Evolutionary conservation across 2,329 filamentous ascomycete species (phyloP).

Genomic region (Colletotrichum sp.): DNA sequence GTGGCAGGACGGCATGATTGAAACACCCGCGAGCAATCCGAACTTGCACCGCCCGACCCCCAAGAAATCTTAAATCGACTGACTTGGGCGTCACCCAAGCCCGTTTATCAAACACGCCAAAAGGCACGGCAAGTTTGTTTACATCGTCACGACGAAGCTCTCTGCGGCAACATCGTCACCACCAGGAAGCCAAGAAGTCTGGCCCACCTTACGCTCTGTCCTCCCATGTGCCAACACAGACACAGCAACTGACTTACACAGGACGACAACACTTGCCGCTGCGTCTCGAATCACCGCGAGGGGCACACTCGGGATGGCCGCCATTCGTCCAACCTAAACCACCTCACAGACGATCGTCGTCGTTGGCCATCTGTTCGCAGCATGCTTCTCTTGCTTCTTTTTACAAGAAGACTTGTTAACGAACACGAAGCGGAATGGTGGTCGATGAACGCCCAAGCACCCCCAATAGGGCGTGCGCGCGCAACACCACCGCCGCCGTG

Average conservation of each 20-base stretch:
- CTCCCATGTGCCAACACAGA: not conserved
- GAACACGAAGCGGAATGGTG: not conserved
- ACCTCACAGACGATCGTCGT: not conserved
- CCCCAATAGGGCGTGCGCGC: not conserved
- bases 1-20: not conserved
- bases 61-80: slow-evolving; percentile 5
- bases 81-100: slow-evolving; percentile 1
- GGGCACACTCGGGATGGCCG: not conserved
- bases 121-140: not conserved
- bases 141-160: not conserved
- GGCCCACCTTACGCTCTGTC: not conserved
- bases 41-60: not conserved
- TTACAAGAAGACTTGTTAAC: not conserved
- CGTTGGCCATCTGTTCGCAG: not conserved
- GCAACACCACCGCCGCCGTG: not conserved
- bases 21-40: slow-evolving; percentile 3
- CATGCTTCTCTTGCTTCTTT: not conserved
- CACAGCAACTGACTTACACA: not conserved
- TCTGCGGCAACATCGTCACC: not conserved
- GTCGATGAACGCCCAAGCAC: not conserved
- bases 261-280: not conserved
- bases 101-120: slow-evolving; percentile 1
- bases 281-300: not conserved
- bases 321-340: not conserved
- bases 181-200: not conserved